Base-by-base conservation (phyloP, 176 grass and related monocot genomes). In the bread wheat (Triticum aestivum) region DNA sequence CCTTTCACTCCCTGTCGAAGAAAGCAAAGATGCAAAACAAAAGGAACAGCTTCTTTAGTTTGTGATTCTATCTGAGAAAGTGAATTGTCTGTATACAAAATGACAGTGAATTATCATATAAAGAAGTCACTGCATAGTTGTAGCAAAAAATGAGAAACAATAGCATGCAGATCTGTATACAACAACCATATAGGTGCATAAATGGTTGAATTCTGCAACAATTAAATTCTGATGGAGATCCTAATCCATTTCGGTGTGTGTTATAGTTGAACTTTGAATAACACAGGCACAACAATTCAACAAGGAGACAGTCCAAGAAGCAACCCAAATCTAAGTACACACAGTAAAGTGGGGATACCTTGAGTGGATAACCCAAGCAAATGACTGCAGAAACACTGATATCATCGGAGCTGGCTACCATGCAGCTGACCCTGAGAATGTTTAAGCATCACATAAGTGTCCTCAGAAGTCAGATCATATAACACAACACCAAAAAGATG, bases 291-390 rank as follows among this genome's bases (percentile, higher is more conserved):
- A 66, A 15, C 4, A 58, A 58, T 21, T 58, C 17, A 58, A 21
- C 0, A 56, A 76, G 47, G 45, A 20, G 15, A 52, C 4, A 24
- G 84, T 23, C 26, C 27, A 81, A 17, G 18, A 81, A 82, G 29
- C 9, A 49, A 49, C 66, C 17, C 5, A 41, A 51, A 68, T 41
- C 65, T 5, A 86, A 75, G 11, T 49, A 37, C 18, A 73, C 24
- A 64, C 5, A 42, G 67, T 34, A 85, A 63, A 45, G 42, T 61
- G 21, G 18, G 51, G 75, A 34, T 79, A 97, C 96, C 96, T 95
- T 95, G 18, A 98, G 63, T 9, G 95, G 96, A 91, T 98, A 98
- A 23, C 93, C 96, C 88, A 98, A 93, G 88, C 96, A 98, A 56
- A 98, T 49, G 75, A 98, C 77, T 15, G 86, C 88, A 84, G 86